Evolutionary conservation across 805 yeast genomes (phyloP), one percentile per base, ranked within the genome.

Genomic region (Candida berthetii): DNA sequence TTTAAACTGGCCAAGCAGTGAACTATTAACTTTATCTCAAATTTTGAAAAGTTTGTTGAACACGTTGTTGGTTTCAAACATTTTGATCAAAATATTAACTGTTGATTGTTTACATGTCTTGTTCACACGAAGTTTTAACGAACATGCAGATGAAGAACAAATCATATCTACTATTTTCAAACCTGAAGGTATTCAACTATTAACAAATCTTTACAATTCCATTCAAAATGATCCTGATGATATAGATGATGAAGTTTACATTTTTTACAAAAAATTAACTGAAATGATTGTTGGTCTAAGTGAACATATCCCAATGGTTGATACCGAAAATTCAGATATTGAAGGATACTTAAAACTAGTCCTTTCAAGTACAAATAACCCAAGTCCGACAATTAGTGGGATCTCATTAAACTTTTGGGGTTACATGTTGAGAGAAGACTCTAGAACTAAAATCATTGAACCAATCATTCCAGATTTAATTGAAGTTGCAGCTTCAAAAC

Each of bases 321-420:
- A 62, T 39, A 44, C 50, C 37, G 75, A 74, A 18, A 61, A 68
- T 17, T 68, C 85, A 2, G 95, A 86, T 55, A 66, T 85, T 7
- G 71, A 70, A 25, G 78, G 74, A 39, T 93, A 87, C 57, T 71
- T 89, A 48, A 73, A 75, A 42, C 71, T 93, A 18, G 88, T 93
- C 6, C 66, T 93, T 35, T 74, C 80, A 36, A 87, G 96, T 1
- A 85, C 96, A 0, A 75, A 72, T 52, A 93, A 88, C 55, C 85
- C 87, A 20, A 85, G 96, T 52, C 70, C 93, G 42, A 82, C 91
- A n/a, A 82, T 91, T 3, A 83, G 96, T 39, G 96, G 96, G 0
- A 71, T 93, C 15, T 85, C 96, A 0, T 64, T 93, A 40, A 96
- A 89, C 58, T 84, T 93, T 66, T 95, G 99, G 99, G 88, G 95